Evolutionary conservation across 352 stramenopile genomes (phyloP).

Genomic region (Phytophthora litchii): DNA sequence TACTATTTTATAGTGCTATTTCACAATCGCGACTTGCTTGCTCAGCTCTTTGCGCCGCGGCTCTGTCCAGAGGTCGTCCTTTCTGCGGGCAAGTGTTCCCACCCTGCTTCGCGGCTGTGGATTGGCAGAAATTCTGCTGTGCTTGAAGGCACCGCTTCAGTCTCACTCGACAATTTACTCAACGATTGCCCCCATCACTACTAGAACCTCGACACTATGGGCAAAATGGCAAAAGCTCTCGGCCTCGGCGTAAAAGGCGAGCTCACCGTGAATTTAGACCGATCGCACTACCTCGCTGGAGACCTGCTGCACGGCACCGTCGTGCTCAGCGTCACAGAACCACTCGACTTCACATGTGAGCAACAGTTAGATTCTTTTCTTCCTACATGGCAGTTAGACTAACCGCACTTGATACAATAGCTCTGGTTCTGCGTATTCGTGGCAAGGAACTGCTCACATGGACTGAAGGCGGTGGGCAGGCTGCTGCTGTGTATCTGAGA

Average conservation of each 20-base stretch:
- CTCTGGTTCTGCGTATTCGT: slow-evolving; percentile 30
- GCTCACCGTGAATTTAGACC: slow-evolving; percentile 31
- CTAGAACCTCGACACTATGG: slow-evolving; percentile 21
- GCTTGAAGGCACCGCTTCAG: slow-evolving; percentile 1
- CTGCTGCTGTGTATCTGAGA: slow-evolving; percentile 31
- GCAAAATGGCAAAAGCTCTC: slow-evolving; percentile 37
- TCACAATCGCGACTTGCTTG: slow-evolving; percentile 3
- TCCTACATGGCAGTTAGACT: background rate
- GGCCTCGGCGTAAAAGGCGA: slow-evolving; percentile 37
- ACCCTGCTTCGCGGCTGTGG: slow-evolving; percentile 4
- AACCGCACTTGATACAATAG: slow-evolving; percentile 16
- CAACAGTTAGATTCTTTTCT: background rate
- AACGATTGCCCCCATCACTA: background rate
- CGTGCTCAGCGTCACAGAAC: slow-evolving; percentile 31
- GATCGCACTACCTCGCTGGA: slow-evolving; percentile 32
- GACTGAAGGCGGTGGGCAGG: slow-evolving; percentile 40
- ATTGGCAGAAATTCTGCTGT: slow-evolving; percentile 16
- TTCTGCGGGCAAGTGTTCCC: slow-evolving; percentile 21
- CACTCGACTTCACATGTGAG: slow-evolving; percentile 41
- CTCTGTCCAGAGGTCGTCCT: background rate
- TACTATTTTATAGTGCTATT: too few relatives aligned
- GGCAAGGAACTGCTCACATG: slow-evolving; percentile 43
- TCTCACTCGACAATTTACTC: slow-evolving; percentile 37
- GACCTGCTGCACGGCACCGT: slow-evolving; percentile 37
- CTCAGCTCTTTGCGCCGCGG: background rate